Conservation (phyloP, 768 basidiomycete genomes). For the Trametes gibbosa region DNA sequence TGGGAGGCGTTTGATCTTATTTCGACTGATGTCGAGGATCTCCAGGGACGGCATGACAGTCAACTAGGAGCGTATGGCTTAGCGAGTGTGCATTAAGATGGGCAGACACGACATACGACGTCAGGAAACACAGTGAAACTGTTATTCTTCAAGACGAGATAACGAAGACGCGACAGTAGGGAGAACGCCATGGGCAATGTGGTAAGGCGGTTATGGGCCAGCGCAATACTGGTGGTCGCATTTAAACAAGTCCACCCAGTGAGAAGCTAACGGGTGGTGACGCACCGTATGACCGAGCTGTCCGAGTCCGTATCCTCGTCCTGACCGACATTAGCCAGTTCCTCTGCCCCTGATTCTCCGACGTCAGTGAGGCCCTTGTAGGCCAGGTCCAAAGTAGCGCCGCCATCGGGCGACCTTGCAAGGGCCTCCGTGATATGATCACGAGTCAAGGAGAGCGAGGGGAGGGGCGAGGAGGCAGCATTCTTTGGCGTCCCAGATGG, state of each 20-base stretch:
- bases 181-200: slow-evolving; percentile 75
- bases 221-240: slow-evolving; percentile 60
- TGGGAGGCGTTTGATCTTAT: slow-evolving; percentile 82
- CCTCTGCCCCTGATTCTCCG: slow-evolving; percentile 68
- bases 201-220: slow-evolving; percentile 81
- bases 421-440: slow-evolving; percentile 66
- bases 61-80: slow-evolving; percentile 46
- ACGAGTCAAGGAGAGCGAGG: slow-evolving; percentile 46
- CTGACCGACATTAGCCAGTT: slow-evolving; percentile 63
- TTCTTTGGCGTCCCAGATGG: slow-evolving; percentile 16
- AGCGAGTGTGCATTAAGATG: background rate
- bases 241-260: background rate
- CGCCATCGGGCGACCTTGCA: slow-evolving; percentile 65
- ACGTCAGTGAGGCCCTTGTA: slow-evolving; percentile 77
- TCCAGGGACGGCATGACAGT: slow-evolving; percentile 85
- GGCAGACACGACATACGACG: slow-evolving; percentile 56
- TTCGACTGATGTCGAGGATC: slow-evolving; percentile 91
- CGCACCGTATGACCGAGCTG: slow-evolving; percentile 60
- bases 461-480: slow-evolving; percentile 24
- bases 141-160: slow-evolving; percentile 87
- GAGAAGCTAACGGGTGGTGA: slow-evolving; percentile 21
- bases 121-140: slow-evolving; percentile 78
- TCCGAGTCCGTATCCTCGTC: slow-evolving; percentile 45
- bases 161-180: slow-evolving; percentile 69
- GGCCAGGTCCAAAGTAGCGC: slow-evolving; percentile 81